Evolutionary conservation across 2,329 filamentous ascomycete species (phyloP), one percentile per base, ranked within the genome.

Genomic region (Hymenotorrendiella dingleyae): DNA sequence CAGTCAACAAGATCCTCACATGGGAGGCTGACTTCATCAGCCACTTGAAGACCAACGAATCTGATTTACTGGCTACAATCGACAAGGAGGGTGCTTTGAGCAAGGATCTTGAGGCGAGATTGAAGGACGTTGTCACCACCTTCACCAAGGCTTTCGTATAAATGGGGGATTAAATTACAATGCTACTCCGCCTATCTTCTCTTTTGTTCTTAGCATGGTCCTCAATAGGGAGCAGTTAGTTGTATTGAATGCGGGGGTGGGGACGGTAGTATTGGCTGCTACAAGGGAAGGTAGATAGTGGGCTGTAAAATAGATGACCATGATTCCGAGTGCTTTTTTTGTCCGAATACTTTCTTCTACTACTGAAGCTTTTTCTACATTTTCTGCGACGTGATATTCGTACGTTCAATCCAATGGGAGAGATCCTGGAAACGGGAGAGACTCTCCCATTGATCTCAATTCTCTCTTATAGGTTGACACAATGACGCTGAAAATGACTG

Each of bases 1-100:
- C 93, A 54, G 93, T 97, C 65, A 67, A 55, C 80, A 94, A 91
- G 84, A 85, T 98, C 60, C 81, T 93, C 54, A 69, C 80, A 68
- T 98, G 91, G 89, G 93, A 98, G 80, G 60, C 83, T 63, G 91
- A 97, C 73, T 94, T 94, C 84, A 76, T 96, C 52, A 73, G 84
- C 57, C 86, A 96, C 78, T 77, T 98, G 65, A 89, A 83, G 79
- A 84, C 79, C 68, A 94, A 91, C 77, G 86, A 96, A 80, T 63
- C 78, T 37, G 89, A 90, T 53, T 71, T 97, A 55, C 72, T 95
- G 54, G 74, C 81, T 62, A 84, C 80, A 61, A 96, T 98, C 59
- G 89, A 94, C 64, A 93, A 91, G 80, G 89, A 97, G 80, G 91
- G 91, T 69, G 78, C 87, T 54, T 71, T 98, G 67, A 93, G 86